Evolutionary conservation across 2,329 filamentous ascomycete genomes (phyloP).

Genomic region (Cordyceps fumosorosea): DNA sequence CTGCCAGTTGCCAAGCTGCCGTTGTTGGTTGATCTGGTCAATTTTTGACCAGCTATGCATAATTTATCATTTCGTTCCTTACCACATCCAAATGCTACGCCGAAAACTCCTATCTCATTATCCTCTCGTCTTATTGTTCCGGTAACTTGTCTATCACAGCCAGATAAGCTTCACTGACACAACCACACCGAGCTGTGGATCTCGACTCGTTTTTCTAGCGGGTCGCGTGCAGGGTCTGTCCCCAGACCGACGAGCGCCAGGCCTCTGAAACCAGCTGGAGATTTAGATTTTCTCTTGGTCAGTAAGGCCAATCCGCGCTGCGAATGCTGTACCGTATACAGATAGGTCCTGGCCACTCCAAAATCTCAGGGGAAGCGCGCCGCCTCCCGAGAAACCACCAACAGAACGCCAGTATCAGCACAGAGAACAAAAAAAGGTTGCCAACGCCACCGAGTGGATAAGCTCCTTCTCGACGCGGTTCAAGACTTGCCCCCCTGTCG

Average conservation of each 20-base stretch:
- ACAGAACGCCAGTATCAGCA: not conserved
- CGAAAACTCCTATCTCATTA: not conserved
- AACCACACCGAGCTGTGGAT: slow-evolving; percentile 4
- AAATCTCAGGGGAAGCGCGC: too few species aligned
- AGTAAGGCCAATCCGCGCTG: not conserved
- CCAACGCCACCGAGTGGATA: slow-evolving; percentile 1
- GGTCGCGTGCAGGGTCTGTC: slow-evolving; percentile 2
- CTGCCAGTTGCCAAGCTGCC: not conserved
- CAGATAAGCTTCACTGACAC: slow-evolving; percentile 5
- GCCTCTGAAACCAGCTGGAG: not conserved
- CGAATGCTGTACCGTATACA: not conserved
- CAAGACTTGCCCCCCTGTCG: slow-evolving; percentile 7
- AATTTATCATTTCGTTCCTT: not conserved
- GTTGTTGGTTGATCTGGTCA: not conserved
- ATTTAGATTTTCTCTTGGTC: not conserved
- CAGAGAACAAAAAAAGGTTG: not conserved
- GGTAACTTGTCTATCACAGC: slow-evolving; percentile 1
- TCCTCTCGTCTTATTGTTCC: not conserved
- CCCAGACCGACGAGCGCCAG: not conserved
- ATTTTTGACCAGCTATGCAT: not conserved
- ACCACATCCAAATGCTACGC: not conserved
- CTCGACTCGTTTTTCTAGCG: not conserved
- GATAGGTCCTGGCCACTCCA: not conserved
- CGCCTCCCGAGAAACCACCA: not conserved
- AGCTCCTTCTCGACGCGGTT: not conserved